Evolutionary conservation across 805 yeast genomes (phyloP), one percentile per base, ranked within the genome.

Genomic region (Starmera amethionina): DNA sequence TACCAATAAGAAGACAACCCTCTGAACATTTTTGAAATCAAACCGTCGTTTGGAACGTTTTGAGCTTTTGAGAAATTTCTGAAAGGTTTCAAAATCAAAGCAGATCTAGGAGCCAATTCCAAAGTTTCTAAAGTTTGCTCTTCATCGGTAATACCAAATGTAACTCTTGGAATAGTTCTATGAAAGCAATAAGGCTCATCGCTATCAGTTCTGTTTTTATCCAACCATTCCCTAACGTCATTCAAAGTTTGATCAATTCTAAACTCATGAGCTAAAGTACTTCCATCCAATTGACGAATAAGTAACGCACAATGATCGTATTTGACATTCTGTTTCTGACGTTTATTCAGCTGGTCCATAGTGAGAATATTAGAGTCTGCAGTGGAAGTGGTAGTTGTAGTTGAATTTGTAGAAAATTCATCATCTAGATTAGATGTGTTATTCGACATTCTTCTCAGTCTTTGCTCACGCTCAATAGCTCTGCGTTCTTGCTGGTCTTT

Each of bases 211-310:
- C 83, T 56, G 40, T 69, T 67, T 5, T 46, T 49, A 42, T 78
- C 79, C 9, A 83, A 59, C 77, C 81, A 79, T 15, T 56, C 59
- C 40, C 95, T 65, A 4, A 86, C 88, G 36, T 68, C 71, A 15
- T 61, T 60, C 31, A 86, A 62, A 1, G 74, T 72, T 10, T 69
- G 65, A 2, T 48, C 42, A 1, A 71, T 56, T 1, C 52, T 43
- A 48, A 85, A 84, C 18, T 64, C 64, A 36, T 74, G 68, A 40
- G 68, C 71, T 4, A 81, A 42, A 1, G 82, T 64, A 11, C 66
- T 62, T 0, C 95, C 90, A 58, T 85, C 82, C 36, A 85, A 68
- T 32, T 82, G 62, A 48, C 83, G 74, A 11, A 86, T 65, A n/a
- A 75, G 70, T 11, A 81, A 58, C 0, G 67, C 56, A 46, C 85